Evolutionary conservation across 495 filamentous ascomycete genomes (phyloP).

Genomic region (Aspergillus diversus): DNA sequence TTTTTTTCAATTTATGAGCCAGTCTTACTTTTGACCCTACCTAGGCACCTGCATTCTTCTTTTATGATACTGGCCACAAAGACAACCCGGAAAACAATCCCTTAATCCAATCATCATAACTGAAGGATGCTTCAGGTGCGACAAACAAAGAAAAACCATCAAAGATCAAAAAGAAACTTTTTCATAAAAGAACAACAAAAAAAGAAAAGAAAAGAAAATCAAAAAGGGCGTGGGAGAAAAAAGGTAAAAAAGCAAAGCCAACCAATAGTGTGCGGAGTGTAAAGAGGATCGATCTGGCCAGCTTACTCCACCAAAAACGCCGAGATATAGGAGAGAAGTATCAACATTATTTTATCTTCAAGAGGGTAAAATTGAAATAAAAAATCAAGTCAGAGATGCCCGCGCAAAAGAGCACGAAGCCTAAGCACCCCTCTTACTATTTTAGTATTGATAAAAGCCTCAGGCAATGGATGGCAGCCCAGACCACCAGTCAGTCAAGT

Average conservation of each 20-base stretch:
- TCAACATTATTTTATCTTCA: not conserved
- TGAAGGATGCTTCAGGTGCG: not conserved
- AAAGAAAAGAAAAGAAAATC: constrained; percentile 1
- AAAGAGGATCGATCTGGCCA: not conserved
- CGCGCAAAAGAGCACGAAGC: not conserved
- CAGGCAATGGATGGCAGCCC: not conserved
- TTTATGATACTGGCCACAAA: constrained; percentile 4
- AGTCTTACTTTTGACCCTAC: not conserved
- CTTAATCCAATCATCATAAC: constrained; percentile 20
- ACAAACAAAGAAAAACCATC: not conserved
- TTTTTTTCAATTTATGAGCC: not conserved
- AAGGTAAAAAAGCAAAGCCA: not conserved
- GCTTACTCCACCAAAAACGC: not conserved
- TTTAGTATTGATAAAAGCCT: not conserved
- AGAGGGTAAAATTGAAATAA: not conserved
- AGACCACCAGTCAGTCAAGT: not conserved
- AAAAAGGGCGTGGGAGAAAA: not conserved
- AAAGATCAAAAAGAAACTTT: too few species aligned
- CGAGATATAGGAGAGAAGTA: not conserved
- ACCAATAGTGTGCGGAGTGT: not conserved
- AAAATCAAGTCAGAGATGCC: not conserved
- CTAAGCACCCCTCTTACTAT: too few species aligned
- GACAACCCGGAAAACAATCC: constrained; percentile 27
- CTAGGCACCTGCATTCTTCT: not conserved
- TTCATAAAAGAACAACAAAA: not conserved